These are phyloP conservation scores for Neoboletus brunneissimus DNA, from an alignment of 768 basidiomycete genomes.

Conservation along the genomic window DNA sequence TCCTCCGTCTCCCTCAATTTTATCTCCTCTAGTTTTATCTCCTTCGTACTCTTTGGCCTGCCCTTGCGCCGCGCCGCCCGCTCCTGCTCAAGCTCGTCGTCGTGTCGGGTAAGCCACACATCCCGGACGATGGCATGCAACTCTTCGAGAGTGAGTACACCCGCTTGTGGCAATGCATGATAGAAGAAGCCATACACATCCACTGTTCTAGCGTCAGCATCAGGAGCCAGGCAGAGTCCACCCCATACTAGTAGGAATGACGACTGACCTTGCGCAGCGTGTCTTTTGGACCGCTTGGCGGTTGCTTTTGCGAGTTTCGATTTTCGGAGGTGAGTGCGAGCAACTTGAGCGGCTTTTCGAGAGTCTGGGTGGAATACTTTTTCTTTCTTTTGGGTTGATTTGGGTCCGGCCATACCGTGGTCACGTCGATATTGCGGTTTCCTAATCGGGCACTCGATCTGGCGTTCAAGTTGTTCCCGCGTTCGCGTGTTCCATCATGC, in stretches of 20 bases:
- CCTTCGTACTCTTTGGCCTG: conserved; percentile 68
- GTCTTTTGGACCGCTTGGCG: conserved; percentile 55
- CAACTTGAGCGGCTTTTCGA: conserved; percentile 75
- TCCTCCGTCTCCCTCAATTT: conserved; percentile 65
- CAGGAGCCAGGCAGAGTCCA: not conserved
- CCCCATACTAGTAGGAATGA: not conserved
- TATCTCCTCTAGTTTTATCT: conserved; percentile 66
- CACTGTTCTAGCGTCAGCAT: conserved; percentile 37
- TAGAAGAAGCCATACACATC: conserved; percentile 77
- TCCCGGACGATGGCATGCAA: conserved; percentile 63
- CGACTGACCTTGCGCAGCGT: conserved; percentile 47
- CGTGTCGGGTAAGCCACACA: conserved; percentile 72
- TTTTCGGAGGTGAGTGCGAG: conserved; percentile 65
- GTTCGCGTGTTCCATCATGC: not conserved
- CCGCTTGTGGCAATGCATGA: conserved; percentile 61
- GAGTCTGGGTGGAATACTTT: conserved; percentile 83
- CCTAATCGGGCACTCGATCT: not conserved
- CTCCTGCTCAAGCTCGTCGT: conserved; percentile 63
- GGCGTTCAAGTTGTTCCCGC: not conserved
- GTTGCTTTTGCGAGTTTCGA: conserved; percentile 58
- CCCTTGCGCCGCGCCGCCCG: conserved; percentile 63
- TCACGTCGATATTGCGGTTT: not conserved
- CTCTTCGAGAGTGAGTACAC: conserved; percentile 56
- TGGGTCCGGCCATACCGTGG: not conserved
- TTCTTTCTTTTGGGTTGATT: conserved; percentile 53